Percentiles rank a stretch among this genome's conserved stretches.
These are phyloP conservation scores for Xylogone sp. DNA, from an alignment of 2,329 filamentous ascomycete genomes.

Conservation along the genomic window DNA sequence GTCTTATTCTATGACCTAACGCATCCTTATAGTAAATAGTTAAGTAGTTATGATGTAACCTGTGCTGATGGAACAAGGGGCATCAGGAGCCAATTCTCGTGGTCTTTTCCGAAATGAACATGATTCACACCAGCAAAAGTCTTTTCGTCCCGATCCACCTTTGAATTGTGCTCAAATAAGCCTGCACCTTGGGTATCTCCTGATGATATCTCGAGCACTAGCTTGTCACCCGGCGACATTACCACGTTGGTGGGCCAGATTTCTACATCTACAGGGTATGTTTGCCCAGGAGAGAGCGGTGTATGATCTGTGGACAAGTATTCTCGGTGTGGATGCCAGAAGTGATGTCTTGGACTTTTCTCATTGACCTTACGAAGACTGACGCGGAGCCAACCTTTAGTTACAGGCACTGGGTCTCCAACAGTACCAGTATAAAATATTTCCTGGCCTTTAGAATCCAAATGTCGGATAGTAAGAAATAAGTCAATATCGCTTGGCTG, in stretches of 20 bases:
- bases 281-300: constrained; percentile 48
- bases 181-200: constrained; percentile 57
- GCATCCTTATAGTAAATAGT: neutral
- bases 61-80: too few species aligned
- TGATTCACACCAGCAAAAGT: constrained; percentile 45
- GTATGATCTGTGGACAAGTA: constrained; percentile 53
- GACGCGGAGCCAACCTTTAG: constrained; percentile 60
- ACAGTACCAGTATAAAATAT: constrained; percentile 61
- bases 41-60: constrained; percentile 43
- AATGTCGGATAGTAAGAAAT: constrained; percentile 57
- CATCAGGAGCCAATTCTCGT: constrained; percentile 46
- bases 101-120: constrained; percentile 44
- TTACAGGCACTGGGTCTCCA: constrained; percentile 56
- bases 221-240: constrained; percentile 41
- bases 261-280: constrained; percentile 58
- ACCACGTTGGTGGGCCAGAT: constrained; percentile 61
- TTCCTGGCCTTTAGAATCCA: constrained; percentile 49
- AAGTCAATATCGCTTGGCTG: constrained; percentile 50
- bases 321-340: constrained; percentile 54
- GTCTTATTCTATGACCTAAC: too few species aligned
- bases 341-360: constrained; percentile 45
- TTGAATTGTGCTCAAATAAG: constrained; percentile 45
- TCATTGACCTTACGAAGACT: constrained; percentile 50
- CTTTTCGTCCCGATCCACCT: constrained; percentile 17
- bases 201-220: constrained; percentile 51